Base-by-base conservation (phyloP, 768 basidiomycete species). In the Sporobolomyces phaffii region DNA sequence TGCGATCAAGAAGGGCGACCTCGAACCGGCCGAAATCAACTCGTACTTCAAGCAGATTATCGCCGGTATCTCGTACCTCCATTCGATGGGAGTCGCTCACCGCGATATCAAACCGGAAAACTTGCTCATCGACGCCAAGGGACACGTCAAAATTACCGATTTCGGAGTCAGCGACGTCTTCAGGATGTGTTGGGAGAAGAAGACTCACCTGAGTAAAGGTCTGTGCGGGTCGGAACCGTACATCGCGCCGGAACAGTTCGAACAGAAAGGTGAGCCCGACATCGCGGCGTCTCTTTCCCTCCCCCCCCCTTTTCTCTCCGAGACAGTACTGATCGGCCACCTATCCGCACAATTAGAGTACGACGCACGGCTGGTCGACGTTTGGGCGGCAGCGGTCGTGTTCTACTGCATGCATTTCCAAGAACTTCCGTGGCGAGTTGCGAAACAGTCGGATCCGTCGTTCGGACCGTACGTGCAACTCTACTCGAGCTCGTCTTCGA, bases 151-250 rank as follows among this genome's bases (percentile, higher is more conserved):
- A 91, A 94, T 98, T 73, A 93, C 94, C 62, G 94, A 99, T 77
- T 99, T 97, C 74, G 94, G 94, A 59, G 96, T 94, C 13, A 96
- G 91, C 48, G 97, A 96, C n/a, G 94, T 99, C 56, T 99, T 97
- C 78, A 85, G 94, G 65, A 85, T 99, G 61, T 96, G 96, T 45
- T 99, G 94, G 94, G 93, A 99, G 80, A 81, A 87, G 59, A 96
- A 92, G 45, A 87, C 97, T 53, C 94, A 99, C 77, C 87, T 97
- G 85, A 92, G 90, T 18, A 96, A 92, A 31, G 94, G 94, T 6
- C 83, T 99, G 34, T 99, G 94, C 74, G 94, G 94, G 29, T 92
- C 90, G 74, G 94, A 99, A 77, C 94, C 94, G 1, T 99, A 99
- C 79, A 99, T 99, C 75, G 94, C 94, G 13, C 96, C 96, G 33